Conservation (phyloP, 2,329 filamentous ascomycete genomes). For the Apiospora saccharicola region DNA sequence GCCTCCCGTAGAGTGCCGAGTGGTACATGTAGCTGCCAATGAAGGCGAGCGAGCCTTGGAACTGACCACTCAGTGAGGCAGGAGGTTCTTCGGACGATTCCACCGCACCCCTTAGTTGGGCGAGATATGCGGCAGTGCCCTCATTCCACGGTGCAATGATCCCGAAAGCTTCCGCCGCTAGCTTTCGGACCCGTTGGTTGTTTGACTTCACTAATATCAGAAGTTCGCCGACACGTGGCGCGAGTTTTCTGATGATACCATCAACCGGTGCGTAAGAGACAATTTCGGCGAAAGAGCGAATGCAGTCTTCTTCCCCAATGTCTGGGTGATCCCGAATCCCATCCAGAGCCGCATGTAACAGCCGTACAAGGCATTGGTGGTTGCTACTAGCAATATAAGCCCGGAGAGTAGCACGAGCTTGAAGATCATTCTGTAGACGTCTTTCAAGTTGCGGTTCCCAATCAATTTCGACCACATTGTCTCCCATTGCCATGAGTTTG, state of each 20-base stretch:
- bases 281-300: slow-evolving; percentile 39
- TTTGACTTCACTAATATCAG: slow-evolving; percentile 73
- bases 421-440: slow-evolving; percentile 73
- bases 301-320: slow-evolving; percentile 43
- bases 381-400: slow-evolving; percentile 56
- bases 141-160: slow-evolving; percentile 74
- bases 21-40: slow-evolving; percentile 40
- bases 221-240: slow-evolving; percentile 59
- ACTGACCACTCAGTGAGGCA: slow-evolving; percentile 39
- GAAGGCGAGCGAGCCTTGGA: slow-evolving; percentile 41
- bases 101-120: slow-evolving; percentile 41
- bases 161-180: slow-evolving; percentile 76
- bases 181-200: slow-evolving; percentile 69
- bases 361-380: slow-evolving; percentile 47
- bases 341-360: slow-evolving; percentile 64
- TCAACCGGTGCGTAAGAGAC: slow-evolving; percentile 41
- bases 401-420: slow-evolving; percentile 66
- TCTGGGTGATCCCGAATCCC: slow-evolving; percentile 57
- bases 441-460: slow-evolving; percentile 86
- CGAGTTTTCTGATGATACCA: slow-evolving; percentile 45
- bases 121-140: slow-evolving; percentile 50
- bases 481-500: slow-evolving; percentile 56
- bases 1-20: slow-evolving; percentile 37
- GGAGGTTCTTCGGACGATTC: slow-evolving; percentile 36
- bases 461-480: slow-evolving; percentile 72